Evolutionary conservation across 768 basidiomycete species (phyloP), one percentile per base, ranked within the genome.

Genomic region (Termitomyces sp.): DNA sequence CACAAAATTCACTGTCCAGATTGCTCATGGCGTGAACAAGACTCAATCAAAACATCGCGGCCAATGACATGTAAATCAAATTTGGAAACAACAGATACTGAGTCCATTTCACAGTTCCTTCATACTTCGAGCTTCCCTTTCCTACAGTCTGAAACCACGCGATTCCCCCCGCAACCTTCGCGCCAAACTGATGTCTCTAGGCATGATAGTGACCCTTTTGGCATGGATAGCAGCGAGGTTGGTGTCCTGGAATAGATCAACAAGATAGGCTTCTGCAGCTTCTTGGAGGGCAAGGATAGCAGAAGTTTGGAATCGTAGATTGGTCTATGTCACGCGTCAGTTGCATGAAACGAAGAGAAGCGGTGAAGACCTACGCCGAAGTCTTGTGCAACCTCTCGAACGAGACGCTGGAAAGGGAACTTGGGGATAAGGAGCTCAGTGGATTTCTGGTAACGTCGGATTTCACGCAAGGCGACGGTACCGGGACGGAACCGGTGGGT

Each of bases 401-500:
- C 66, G n/a, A 67, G 62, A 34, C 66, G 64, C 48, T 65, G 62
- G 52, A 67, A 67, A 9, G 66, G 60, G 1, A 63, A 49, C 51
- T 65, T 65, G 6, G 59, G 64, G 27, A 67, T 65, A 5, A 67
- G 58, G 39, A 65, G 62, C 47, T 67, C 64, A 10, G 66, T 65
- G 1, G 62, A 61, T 24, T 64, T 65, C 16, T 67, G 66, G 49
- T 63, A 67, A 37, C 62, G 64, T n/a, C 66, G 51, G 20, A 67
- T 67, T 60, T 67, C 62, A 44, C 66, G 66, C 4, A 67, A 55
- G 1, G 62, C 66, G 46, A 67, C 64, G 5, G 64, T 65, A 6
- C 66, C 66, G 1, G 66, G 64, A 34, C 62, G 56, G 82, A 93
- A 94, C 60, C 92, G 82, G 81, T 94, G 92, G 57, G 91, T 89